Conservation (phyloP, 805 yeast species). For the Candida awuae region DNA sequence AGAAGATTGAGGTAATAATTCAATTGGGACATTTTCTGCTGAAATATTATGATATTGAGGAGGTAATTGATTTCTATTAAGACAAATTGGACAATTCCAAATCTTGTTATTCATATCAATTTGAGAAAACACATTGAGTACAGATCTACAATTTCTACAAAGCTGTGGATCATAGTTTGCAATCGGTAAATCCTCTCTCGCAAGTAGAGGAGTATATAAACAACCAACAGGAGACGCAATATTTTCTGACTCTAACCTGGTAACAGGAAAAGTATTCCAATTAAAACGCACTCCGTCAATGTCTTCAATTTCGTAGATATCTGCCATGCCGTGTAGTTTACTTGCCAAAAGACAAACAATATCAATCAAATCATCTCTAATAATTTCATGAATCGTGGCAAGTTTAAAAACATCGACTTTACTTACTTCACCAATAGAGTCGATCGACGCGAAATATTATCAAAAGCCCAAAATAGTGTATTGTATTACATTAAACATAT, state of each 20-base stretch:
- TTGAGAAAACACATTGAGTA: slow-evolving; percentile 80
- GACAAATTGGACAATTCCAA: slow-evolving; percentile 86
- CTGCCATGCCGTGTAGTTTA: slow-evolving; percentile 26
- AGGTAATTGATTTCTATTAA: slow-evolving; percentile 71
- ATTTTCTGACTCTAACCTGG: slow-evolving; percentile 81
- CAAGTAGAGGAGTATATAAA: slow-evolving; percentile 87
- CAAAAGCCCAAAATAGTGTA: no score
- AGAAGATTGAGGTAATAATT: slow-evolving; percentile 57
- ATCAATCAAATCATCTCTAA: no score
- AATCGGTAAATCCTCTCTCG: slow-evolving; percentile 64
- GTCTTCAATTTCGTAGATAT: slow-evolving; percentile 54
- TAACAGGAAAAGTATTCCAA: slow-evolving; percentile 84
- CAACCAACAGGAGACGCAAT: slow-evolving; percentile 93
- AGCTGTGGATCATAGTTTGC: slow-evolving; percentile 81
- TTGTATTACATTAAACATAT: no score
- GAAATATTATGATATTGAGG: slow-evolving; percentile 71
- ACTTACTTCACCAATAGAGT: background rate
- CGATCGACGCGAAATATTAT: no score
- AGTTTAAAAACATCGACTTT: background rate
- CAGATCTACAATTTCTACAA: slow-evolving; percentile 79
- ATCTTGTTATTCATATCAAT: slow-evolving; percentile 65
- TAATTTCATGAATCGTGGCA: slow-evolving; percentile 7
- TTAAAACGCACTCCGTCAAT: slow-evolving; percentile 62
- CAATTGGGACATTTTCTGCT: slow-evolving; percentile 73
- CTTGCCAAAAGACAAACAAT: no score